Evolutionary conservation across 331 rosid genomes (phyloP).

Genomic region (Malus hybrid): DNA sequence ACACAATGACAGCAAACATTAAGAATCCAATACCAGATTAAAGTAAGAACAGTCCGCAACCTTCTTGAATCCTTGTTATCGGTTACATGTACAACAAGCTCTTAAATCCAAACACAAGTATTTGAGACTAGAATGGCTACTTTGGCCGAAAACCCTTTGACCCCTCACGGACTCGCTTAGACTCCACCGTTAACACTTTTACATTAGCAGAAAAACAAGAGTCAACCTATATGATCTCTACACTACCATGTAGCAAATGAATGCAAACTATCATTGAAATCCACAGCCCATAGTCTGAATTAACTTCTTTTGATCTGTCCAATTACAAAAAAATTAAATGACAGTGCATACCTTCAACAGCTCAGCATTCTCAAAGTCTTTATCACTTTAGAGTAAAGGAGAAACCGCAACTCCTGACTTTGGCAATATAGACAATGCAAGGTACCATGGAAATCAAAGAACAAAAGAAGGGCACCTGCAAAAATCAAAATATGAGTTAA

Average conservation of each 20-base stretch:
- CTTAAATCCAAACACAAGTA: no score
- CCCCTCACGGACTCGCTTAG: no score
- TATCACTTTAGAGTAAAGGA: background rate
- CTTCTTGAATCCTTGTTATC: background rate
- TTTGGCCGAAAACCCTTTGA: no score
- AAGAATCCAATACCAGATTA: background rate
- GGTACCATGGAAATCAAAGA: slow-evolving; percentile 12
- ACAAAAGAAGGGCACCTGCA: slow-evolving; percentile 4
- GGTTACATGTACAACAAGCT: background rate
- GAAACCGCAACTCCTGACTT: slow-evolving; percentile 17
- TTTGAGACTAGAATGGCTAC: no score
- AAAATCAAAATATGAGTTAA: background rate
- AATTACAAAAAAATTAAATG: background rate
- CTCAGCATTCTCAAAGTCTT: slow-evolving; percentile 19
- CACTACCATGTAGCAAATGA: background rate
- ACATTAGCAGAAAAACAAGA: no score
- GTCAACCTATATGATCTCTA: no score
- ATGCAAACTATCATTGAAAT: background rate
- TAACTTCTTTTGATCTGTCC: background rate
- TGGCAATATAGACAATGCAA: background rate
- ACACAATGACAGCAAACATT: background rate
- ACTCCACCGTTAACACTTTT: no score
- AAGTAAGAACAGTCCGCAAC: background rate
- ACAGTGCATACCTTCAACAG: slow-evolving; percentile 25
- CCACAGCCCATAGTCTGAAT: background rate